phyloP scores from a whole-genome alignment of 345 rosid genomes.

The Leavenworthia alabamica region DNA sequence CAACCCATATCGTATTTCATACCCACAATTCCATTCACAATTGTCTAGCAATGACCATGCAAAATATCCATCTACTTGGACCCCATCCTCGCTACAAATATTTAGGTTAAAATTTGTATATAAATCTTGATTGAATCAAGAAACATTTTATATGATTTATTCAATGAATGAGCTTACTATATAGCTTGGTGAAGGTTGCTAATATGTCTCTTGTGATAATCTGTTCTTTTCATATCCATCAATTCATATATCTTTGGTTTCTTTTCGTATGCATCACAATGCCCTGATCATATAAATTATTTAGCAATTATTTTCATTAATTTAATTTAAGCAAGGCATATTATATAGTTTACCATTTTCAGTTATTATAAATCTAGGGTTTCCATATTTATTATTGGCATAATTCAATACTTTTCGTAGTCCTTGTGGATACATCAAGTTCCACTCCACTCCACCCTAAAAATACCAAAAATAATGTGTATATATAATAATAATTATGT shows the following conservation, averaged over 20 bases:
- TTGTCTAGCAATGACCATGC: constrained; percentile 56
- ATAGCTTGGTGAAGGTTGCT: constrained; percentile 16
- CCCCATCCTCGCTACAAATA: constrained; percentile 34
- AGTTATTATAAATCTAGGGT: constrained; percentile 40
- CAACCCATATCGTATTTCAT: constrained; percentile 40
- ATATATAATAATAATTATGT: not conserved
- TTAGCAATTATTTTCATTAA: not conserved
- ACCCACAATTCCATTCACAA: constrained; percentile 57
- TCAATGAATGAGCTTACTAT: not conserved
- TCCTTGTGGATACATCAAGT: constrained; percentile 38
- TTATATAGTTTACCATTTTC: constrained; percentile 40
- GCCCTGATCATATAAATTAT: constrained; percentile 6
- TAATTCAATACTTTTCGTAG: constrained; percentile 29
- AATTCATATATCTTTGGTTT: constrained; percentile 10
- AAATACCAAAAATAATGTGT: not conserved
- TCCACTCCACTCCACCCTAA: constrained; percentile 36
- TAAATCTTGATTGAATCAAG: not conserved
- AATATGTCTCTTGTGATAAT: constrained; percentile 26
- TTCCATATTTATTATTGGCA: constrained; percentile 31
- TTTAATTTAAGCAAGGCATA: not conserved
- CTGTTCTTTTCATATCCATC: constrained; percentile 28
- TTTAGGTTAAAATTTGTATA: not conserved
- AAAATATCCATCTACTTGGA: constrained; percentile 45
- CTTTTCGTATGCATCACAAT: constrained; percentile 24
- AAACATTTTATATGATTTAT: not conserved